Evolutionary conservation across 108 stramenopile species (phyloP), one percentile per base, ranked within the genome.

Genomic region (Skeletonema potamos): DNA sequence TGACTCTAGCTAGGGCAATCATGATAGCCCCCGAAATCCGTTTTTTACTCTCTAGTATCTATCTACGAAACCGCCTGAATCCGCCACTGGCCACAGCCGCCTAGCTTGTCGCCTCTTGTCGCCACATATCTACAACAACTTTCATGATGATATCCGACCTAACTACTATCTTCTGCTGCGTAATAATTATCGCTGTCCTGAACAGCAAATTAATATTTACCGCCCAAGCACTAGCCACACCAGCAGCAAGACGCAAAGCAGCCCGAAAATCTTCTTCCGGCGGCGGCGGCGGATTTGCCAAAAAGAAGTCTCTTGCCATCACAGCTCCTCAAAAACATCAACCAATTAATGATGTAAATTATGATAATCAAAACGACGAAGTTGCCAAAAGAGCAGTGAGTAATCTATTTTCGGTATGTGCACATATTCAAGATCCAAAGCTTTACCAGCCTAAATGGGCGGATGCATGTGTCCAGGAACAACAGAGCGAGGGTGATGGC

Each of bases 391-490:
- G 65, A 46, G 48, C 68, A 18, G 72, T 66, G 26, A 64, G 56
- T 1, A 68, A 58, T 44, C 4, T 78, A 9, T 73, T 78, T 24
- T 68, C 68, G 1, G 72, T 73, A 18, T 78, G 77, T 48, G 27
- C 71, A 9, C 77, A 78, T 41, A 67, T 78, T 30, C 77, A 78
- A 78, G 41, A 78, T 59, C 72, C 72, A 13, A 54, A 28, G 29
- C 72, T 78, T 22, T 78, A 78, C n/a, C n/a, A n/a, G n/a, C n/a
- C n/a, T n/a, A n/a, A n/a, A n/a, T n/a, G n/a, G n/a, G n/a, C n/a
- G n/a, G n/a, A n/a, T n/a, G n/a, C n/a, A n/a, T n/a, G n/a, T 37
- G n/a, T 3, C 17, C 70, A 4, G 18, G 76, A 24, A 57, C 30
- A 22, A 15, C 68, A 58, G 13, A 56, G 67, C 27, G 30, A 68